These are phyloP conservation scores for Cyberlindnera americana DNA, from an alignment of 805 yeast genomes.

Conservation along the genomic window DNA sequence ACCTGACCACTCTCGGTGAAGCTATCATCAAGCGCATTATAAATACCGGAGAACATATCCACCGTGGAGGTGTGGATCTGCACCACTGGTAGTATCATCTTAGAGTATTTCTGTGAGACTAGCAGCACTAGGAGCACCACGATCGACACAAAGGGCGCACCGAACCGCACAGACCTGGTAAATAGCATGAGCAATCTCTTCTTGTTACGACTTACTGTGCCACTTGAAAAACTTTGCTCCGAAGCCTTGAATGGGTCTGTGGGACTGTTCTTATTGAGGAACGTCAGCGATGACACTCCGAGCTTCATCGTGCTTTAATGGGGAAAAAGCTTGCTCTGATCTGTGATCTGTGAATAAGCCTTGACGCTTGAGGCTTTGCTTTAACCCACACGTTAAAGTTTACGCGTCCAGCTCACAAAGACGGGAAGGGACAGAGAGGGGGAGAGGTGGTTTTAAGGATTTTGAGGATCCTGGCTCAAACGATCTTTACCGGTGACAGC, in stretches of 20 bases:
- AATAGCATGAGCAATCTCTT: not conserved
- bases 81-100: slow-evolving; percentile 16
- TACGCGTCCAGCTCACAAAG: too few relatives aligned
- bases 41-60: slow-evolving; percentile 52
- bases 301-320: slow-evolving; percentile 1
- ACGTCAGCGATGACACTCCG: slow-evolving; percentile 2
- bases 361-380: not conserved
- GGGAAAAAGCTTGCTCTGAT: not conserved
- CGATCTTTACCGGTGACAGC: too few relatives aligned
- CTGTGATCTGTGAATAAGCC: not conserved
- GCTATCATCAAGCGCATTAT: slow-evolving; percentile 36
- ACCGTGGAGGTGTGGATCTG: slow-evolving; percentile 48
- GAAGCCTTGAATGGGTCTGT: not conserved
- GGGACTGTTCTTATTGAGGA: not conserved
- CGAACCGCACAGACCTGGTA: slow-evolving; percentile 1
- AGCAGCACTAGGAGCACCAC: slow-evolving; percentile 13
- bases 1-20: slow-evolving; percentile 29
- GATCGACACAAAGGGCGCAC: slow-evolving; percentile 5
- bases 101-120: slow-evolving; percentile 11
- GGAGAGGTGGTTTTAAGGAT: too few relatives aligned
- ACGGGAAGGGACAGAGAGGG: too few relatives aligned
- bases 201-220: not conserved
- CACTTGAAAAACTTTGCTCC: slow-evolving; percentile 1
- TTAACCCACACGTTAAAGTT: too few relatives aligned
- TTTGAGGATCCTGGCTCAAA: too few relatives aligned